Base-by-base conservation (phyloP, 306 rosid genomes). In the Abrus pulchellus region DNA sequence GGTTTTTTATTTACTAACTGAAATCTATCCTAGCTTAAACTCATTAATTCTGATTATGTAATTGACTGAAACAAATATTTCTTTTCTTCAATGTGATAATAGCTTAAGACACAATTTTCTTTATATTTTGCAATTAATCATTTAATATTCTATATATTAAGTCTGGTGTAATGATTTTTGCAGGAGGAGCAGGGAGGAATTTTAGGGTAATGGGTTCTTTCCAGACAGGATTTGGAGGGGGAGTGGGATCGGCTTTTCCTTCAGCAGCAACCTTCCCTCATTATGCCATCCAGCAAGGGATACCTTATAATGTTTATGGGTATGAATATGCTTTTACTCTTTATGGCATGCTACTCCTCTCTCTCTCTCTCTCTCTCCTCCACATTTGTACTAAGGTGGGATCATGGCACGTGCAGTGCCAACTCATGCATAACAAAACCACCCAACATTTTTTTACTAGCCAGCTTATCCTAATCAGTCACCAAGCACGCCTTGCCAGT, bases 211-310 rank as follows among this genome's bases (percentile, higher is more conserved):
- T 91, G 94, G 90, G 97, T 56, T 84, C 93, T 47, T 89, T 86
- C 81, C 98, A 91, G 89, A 92, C 93, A 72, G 98, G 98, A 45
- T 88, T 90, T 78, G 97, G 94, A 80, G 97, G 90, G 11, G 86
- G 88, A 83, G 96, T 85, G 60, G 94, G 92, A 82, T 75, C 97
- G 34, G 90, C 94, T 79, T 91, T 91, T 88, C 87, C 93, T 75
- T 92, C 97, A 55, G 87, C 98, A 61, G 74, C 99, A 77, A 85
- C 97, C 87, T 93, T 93, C 83, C 97, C 99, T 89, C 97, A 91
- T 89, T 93, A 93, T 91, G 97, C 97, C 68, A 86, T 91, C 89
- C 97, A 89, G 80, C 97, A 91, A 89, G 97, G 97, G 76, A 88
- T 90, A 68, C 97, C 97, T 75, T 93, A 93, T 77, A 93, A 93